Evolutionary conservation across 2,329 filamentous ascomycete species (phyloP), one percentile per base, ranked within the genome.

Genomic region (Phoma herbarum): DNA sequence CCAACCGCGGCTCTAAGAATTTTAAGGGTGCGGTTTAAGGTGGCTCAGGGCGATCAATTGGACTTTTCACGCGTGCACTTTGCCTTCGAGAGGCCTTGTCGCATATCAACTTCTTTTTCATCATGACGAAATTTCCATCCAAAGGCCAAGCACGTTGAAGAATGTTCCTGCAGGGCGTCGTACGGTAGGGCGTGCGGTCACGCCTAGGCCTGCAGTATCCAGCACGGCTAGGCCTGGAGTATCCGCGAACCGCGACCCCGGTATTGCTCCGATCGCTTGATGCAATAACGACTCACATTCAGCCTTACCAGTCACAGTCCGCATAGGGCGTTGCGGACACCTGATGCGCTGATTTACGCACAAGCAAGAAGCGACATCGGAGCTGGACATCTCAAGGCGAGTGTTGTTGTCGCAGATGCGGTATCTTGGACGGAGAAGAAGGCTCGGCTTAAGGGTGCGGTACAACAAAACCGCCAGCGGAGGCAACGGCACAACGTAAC

Each of bases 101-200:
- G 35, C 37, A 45, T 26, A 12, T 39, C 16, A 20, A 9, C 26
- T 20, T 10, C 11, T 31, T 42, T 20, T 39, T 8, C 14, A n/a
- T 41, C 33, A 51, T 47, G 45, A 52, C 56, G 45, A 54, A 54
- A 54, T 54, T 51, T 35, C 45, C 29, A 46, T 35, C 11, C 18
- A 35, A 35, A 57, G 22, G 39, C 50, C 56, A 50, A 54, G 26
- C 18, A 60, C 25, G 20, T 48, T 28, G 47, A 44, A 33, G 16
- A n/a, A 49, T 46, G 26, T 47, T 56, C 37, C 44, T 56, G 52
- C 48, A 52, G 52, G 47, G 48, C 25, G 39, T 43, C 29, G 28
- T 35, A 44, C 55, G 33, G 61, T 63, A 69, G 62, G 68, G 66
- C 68, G 67, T 57, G 63, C 58, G 54, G 57, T 46, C 20, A 48